Evolutionary conservation across 495 filamentous ascomycete genomes (phyloP).

Genomic region (Xylaria bambusicola): DNA sequence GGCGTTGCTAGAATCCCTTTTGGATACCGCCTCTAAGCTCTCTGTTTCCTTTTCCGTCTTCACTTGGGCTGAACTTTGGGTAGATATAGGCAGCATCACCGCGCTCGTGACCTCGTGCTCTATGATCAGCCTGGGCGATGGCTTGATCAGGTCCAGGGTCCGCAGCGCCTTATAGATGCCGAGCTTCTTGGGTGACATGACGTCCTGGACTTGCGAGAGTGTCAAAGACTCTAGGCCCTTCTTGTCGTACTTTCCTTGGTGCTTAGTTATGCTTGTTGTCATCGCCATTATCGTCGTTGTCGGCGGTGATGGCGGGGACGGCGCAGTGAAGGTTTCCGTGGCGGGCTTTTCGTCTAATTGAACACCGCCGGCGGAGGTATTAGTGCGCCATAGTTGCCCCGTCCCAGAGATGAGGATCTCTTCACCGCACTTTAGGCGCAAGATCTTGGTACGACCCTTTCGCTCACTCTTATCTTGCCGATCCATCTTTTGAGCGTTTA

Average conservation of each 20-base stretch:
- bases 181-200: constrained; percentile 14
- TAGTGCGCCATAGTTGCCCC: constrained; percentile 26
- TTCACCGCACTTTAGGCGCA: constrained; percentile 35
- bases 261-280: neutral
- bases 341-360: neutral
- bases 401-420: constrained; percentile 34
- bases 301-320: neutral
- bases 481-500: neutral
- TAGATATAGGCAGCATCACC: neutral
- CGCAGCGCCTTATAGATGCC: constrained; percentile 3
- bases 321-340: neutral
- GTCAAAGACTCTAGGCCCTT: neutral
- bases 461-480: constrained; percentile 16
- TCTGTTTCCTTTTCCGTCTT: neutral
- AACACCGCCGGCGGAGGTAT: neutral
- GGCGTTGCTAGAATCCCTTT: neutral
- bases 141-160: constrained; percentile 11
- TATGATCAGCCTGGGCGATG: constrained; percentile 12
- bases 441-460: constrained; percentile 28
- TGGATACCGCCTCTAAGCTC: neutral
- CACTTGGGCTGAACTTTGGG: neutral
- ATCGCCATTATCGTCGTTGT: too few species aligned
- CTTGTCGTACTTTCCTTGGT: constrained; percentile 1
- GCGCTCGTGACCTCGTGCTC: constrained; percentile 4
- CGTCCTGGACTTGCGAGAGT: constrained; percentile 12